Percentiles rank a stretch among this genome's conserved stretches.
Evolutionary conservation across 2,329 filamentous ascomycete species (phyloP).

Genomic region (Anthostomella pinea): DNA sequence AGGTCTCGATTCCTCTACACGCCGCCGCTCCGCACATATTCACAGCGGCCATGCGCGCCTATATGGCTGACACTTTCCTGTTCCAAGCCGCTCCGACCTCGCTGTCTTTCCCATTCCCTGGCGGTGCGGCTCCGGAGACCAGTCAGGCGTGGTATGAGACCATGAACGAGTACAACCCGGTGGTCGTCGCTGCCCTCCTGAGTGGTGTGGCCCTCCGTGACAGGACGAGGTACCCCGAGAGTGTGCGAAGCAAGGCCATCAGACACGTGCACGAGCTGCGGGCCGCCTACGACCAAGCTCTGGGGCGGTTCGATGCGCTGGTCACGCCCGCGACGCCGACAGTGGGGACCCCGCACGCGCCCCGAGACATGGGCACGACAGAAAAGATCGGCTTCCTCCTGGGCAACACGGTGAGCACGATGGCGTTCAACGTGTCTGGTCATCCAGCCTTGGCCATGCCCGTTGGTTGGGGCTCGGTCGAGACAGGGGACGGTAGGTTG

Average conservation of each 20-base stretch:
- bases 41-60: constrained; percentile 38
- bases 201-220: constrained; percentile 32
- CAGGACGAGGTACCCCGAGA: constrained; percentile 22
- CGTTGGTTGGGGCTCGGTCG: constrained; percentile 31
- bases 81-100: constrained; percentile 30
- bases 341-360: constrained; percentile 41
- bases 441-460: constrained; percentile 49
- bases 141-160: constrained; percentile 42
- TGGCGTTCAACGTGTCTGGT: constrained; percentile 48
- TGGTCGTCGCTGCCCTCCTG: constrained; percentile 43
- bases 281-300: constrained; percentile 44
- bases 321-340: constrained; percentile 46
- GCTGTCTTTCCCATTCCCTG: constrained; percentile 31
- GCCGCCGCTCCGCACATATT: constrained; percentile 44
- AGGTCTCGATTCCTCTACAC: constrained; percentile 48
- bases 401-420: constrained; percentile 43
- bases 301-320: constrained; percentile 45
- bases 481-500: constrained; percentile 19
- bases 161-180: constrained; percentile 42
- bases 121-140: constrained; percentile 27
- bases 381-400: constrained; percentile 43
- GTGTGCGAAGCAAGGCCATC: constrained; percentile 43
- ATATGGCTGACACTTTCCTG: constrained; percentile 32
- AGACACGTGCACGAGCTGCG: constrained; percentile 44
- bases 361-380: constrained; percentile 30